Base-by-base conservation (phyloP, 176 grass and related monocot species). In the Cymbopogon citratus region DNA sequence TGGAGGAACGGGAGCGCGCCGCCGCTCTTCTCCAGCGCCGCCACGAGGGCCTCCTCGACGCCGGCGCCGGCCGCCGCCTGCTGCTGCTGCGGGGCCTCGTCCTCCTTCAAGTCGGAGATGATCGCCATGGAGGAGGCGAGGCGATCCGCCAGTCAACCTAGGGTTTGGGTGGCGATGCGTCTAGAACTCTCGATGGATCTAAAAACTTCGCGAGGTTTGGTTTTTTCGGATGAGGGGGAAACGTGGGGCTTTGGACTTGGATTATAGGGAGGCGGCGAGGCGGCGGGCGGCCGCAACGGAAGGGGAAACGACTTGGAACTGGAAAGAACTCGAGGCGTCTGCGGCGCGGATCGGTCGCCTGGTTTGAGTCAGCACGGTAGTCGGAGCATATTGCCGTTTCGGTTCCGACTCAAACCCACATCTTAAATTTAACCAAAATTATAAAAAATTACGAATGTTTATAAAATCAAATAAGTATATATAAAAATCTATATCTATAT, bases 31-130 rank as follows among this genome's bases (percentile, higher is more conserved):
- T 87, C 89, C 10, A 98, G 84, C 38, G 83, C 75, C 38, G 80
- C 62, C 49, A 63, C 79, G 25, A 95, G 86, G 48, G 51, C 49
- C 52, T 86, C 82, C 35, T 93, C 88, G 24, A 84, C 90, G 5
- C 35, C 57, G 25, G 75, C 57, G 74, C 78, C 43, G 25, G 72
- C 77, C 6, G 31, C 31, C 31, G 63, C 18, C 71, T 0, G 65
- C 72, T 0, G 73, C 72, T 8, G 59, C 67, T 66, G 15, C 35
- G 31, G 31, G 31, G 66, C 68, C 74, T 86, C 88, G 38, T 98
- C 92, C 9, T 95, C 95, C 76, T 88, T 84, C 43, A 98, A 70
- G 69, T 95, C 95, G 35, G 95, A 95, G 75, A 98, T 91, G 78
- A 95, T 88, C 73, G 92, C 95, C 92, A 98, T 98, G 44, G 38